Evolutionary conservation across 306 rosid species (phyloP).

Genomic region (Trichosanthes cucumerina): DNA sequence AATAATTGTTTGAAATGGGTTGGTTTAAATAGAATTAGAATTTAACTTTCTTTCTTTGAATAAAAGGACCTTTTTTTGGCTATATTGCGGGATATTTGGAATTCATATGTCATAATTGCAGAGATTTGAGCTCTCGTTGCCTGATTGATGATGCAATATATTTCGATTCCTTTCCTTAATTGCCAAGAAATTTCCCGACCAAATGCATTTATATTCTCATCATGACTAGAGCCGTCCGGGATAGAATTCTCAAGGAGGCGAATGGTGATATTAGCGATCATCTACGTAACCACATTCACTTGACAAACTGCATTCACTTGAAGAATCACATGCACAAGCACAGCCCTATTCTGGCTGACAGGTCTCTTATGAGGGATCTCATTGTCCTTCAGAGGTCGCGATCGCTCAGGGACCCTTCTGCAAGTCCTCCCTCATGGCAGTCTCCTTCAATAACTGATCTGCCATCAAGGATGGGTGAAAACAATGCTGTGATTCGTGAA

Average conservation of each 20-base stretch:
- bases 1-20: background rate
- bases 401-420: slow-evolving; percentile 93
- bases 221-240: slow-evolving; percentile 92
- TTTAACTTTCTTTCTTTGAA: background rate
- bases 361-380: slow-evolving; percentile 89
- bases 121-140: slow-evolving; percentile 14
- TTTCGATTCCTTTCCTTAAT: slow-evolving; percentile 29
- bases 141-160: slow-evolving; percentile 28
- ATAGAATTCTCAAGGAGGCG: slow-evolving; percentile 90
- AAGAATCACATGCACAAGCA: slow-evolving; percentile 99
- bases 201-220: slow-evolving; percentile 42
- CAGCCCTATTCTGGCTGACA: slow-evolving; percentile 78
- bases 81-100: slow-evolving; percentile 26
- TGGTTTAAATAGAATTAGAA: background rate
- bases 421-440: slow-evolving; percentile 92
- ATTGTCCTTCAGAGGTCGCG: slow-evolving; percentile 84
- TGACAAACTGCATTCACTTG: slow-evolving; percentile 96
- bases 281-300: slow-evolving; percentile 91
- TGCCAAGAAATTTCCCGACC: slow-evolving; percentile 29
- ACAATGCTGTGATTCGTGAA: slow-evolving; percentile 42
- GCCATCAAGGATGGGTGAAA: slow-evolving; percentile 57
- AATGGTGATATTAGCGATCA: slow-evolving; percentile 95
- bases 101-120: slow-evolving; percentile 14
- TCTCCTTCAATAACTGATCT: slow-evolving; percentile 72
- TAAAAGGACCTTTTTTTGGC: slow-evolving; percentile 20